Evolutionary conservation across 129 eudicot genomes (phyloP), one percentile per base, ranked within the genome.

Genomic region (Logfia minima): DNA sequence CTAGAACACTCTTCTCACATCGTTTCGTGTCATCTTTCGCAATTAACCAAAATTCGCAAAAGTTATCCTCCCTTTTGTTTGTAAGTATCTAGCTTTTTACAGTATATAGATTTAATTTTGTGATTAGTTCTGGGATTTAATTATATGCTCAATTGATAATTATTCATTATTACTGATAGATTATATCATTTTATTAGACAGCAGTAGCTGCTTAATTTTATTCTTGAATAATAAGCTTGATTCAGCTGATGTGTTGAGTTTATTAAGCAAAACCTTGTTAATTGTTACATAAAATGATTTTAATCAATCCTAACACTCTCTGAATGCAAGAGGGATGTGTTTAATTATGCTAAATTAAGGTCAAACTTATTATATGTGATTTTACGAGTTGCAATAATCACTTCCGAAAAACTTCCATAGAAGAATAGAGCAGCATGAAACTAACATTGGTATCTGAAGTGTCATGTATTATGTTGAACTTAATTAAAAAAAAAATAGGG

Each of bases 1-100:
- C 88, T 51, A 84, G 86, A 87, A 82, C 80, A 62, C 63, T 84
- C 21, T 84, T 81, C 16, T 77, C 84, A 19, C 69, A 32, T 73
- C 86, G 86, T 77, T 51, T 84, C 61, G 72, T 79, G 76, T 72
- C 84, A 13, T 79, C 88, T 16, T 39, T 69, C 22, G 37, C 75
- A 19, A 71, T 60, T 76, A 45, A 34, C 24, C 82, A 64, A 52
- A 82, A 61, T 3, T 82, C 82, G 22, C 77, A 58, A 66, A 37
- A 61, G 32, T 68, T 80, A 21, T 70, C 90, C 3, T 60, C 85
- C 16, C 23, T 77, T 68, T 56, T 77, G 56, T 66, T 19, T 53
- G 90, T 86, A 86, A 83, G 85, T 65, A 22, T 71, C 76, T 28
- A 13, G 4, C 19, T 53, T 2, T 73, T 70, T 31, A 59, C 37